A percentile compares a stretch with the other conserved stretches of the same genome.
These are phyloP conservation scores for Manihot esculenta DNA, from an alignment of 441 rosid species.

Conservation along the genomic window DNA sequence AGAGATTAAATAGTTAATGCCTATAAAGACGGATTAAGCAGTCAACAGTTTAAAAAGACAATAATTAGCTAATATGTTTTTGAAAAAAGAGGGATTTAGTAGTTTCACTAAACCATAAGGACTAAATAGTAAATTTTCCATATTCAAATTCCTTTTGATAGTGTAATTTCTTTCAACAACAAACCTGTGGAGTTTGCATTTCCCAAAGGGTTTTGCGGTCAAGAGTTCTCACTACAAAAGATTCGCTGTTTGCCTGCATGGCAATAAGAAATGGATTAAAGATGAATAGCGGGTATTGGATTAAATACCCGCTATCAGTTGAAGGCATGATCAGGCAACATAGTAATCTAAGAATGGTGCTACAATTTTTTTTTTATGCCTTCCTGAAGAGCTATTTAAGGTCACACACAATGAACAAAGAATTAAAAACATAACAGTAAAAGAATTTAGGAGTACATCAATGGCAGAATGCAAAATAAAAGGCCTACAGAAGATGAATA, in stretches of 20 bases:
- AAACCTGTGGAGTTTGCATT: conserved; percentile 98
- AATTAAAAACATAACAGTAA: neutral
- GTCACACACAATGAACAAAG: neutral
- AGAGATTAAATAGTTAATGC: no score
- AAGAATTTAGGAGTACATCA: neutral
- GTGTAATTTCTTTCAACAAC: conserved; percentile 11
- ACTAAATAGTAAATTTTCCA: no score
- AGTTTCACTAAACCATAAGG: no score
- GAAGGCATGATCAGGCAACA: neutral
- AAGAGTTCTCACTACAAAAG: conserved; percentile 78
- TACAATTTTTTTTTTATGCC: no score
- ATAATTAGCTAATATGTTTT: no score
- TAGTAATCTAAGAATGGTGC: neutral
- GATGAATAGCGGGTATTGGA: neutral
- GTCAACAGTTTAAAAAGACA: no score
- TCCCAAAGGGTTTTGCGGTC: conserved; percentile 95
- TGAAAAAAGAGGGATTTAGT: no score
- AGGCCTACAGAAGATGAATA: no score
- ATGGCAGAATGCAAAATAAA: no score
- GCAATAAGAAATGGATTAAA: no score
- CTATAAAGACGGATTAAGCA: no score
- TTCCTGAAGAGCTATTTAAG: neutral
- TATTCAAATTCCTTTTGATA: neutral
- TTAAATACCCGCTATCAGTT: neutral
- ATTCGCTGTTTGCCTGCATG: conserved; percentile 71